A percentile compares a stretch with the other conserved stretches of the same genome.
Evolutionary conservation across 2,329 filamentous ascomycete species (phyloP).

Genomic region (Coleophoma crateriformis): DNA sequence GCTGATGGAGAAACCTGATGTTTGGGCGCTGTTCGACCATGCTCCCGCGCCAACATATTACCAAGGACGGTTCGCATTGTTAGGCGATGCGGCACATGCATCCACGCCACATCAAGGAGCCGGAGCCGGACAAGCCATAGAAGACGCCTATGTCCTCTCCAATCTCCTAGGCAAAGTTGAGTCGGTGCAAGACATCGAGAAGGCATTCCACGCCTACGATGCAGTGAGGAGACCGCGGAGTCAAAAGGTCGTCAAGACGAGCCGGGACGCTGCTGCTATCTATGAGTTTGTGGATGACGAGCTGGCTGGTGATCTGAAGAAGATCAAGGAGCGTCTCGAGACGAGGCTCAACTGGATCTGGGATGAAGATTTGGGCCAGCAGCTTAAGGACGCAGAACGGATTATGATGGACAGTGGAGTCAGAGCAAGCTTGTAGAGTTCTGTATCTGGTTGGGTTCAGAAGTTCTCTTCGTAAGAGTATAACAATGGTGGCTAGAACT

Average conservation of each 20-base stretch:
- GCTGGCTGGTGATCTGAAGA: slow-evolving; percentile 28
- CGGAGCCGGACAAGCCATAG: slow-evolving; percentile 52
- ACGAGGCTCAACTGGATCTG: slow-evolving; percentile 30
- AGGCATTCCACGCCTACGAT: slow-evolving; percentile 47
- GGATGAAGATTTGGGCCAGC: slow-evolving; percentile 26
- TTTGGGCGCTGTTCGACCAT: slow-evolving; percentile 44
- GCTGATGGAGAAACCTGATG: slow-evolving; percentile 38
- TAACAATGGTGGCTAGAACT: too few species aligned
- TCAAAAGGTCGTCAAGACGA: slow-evolving; percentile 24
- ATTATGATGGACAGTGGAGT: slow-evolving; percentile 20
- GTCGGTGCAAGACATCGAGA: slow-evolving; percentile 28
- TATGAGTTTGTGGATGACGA: slow-evolving; percentile 39
- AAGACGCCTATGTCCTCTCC: slow-evolving; percentile 40
- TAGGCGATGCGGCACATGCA: slow-evolving; percentile 60
- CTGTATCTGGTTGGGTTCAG: too few species aligned
- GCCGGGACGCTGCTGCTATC: slow-evolving; percentile 21
- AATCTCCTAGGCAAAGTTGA: slow-evolving; percentile 38
- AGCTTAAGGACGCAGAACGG: slow-evolving; percentile 31
- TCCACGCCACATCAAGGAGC: slow-evolving; percentile 55
- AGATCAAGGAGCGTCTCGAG: slow-evolving; percentile 29
- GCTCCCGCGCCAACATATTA: slow-evolving; percentile 34
- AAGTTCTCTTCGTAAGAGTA: too few species aligned
- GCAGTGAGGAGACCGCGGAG: slow-evolving; percentile 33
- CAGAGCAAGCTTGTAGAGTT: slow-evolving; percentile 5
- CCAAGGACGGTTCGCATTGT: slow-evolving; percentile 38